phyloP scores from a whole-genome alignment of 2,329 filamentous ascomycete genomes.

The Diaporthe sp. region DNA sequence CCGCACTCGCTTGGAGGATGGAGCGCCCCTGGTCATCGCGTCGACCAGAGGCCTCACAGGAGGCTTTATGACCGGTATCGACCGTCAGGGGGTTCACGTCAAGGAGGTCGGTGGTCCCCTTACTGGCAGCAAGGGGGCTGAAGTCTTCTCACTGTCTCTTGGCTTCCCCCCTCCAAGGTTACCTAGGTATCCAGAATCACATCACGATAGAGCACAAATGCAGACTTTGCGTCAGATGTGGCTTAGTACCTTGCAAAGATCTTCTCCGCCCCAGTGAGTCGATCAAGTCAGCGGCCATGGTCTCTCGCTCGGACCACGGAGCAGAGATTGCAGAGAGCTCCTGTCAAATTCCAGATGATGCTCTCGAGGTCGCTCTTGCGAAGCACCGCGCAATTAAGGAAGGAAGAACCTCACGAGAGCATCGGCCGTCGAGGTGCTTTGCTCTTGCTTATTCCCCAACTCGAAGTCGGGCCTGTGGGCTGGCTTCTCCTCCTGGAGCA shows the following conservation, averaged over 20 bases:
- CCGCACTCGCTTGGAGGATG: neutral
- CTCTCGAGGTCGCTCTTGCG: neutral
- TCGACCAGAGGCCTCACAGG: slow-evolving; percentile 18
- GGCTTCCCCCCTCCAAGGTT: neutral
- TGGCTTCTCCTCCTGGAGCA: neutral
- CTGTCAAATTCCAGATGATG: neutral
- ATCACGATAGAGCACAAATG: neutral
- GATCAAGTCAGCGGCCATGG: neutral
- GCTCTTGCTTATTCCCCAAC: neutral
- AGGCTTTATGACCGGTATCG: slow-evolving; percentile 36
- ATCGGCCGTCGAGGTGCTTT: neutral
- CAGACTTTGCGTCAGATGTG: neutral
- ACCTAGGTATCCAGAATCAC: neutral
- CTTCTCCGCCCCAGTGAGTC: neutral
- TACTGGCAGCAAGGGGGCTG: slow-evolving; percentile 29
- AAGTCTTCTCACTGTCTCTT: neutral
- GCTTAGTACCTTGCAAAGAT: neutral
- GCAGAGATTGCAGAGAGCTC: neutral
- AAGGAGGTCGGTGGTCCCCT: slow-evolving; percentile 27
- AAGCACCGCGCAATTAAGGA: neutral
- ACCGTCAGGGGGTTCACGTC: neutral
- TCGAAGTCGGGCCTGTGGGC: neutral
- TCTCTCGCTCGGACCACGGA: too few relatives aligned
- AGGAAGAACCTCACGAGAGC: neutral
- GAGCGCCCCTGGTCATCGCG: neutral